phyloP scores from a whole-genome alignment of 139 green algal genomes.

The Chlorella sp. region DNA sequence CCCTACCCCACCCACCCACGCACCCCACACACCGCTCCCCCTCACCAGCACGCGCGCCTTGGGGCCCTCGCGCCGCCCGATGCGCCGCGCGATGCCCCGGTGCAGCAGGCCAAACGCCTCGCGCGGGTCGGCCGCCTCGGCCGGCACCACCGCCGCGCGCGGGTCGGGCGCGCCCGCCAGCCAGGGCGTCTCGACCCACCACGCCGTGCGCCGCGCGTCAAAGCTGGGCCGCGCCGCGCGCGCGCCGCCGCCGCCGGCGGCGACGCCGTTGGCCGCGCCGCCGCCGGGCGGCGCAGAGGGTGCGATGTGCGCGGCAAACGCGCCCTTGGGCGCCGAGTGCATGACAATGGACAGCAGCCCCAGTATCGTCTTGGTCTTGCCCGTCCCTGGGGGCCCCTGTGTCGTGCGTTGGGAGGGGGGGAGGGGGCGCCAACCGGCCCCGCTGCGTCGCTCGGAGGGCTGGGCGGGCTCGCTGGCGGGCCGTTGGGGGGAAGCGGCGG shows the following conservation, averaged over 20 bases:
- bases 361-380: constrained; percentile 92
- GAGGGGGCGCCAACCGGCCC: no score
- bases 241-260: neutral
- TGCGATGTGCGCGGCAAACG: no score
- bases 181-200: constrained; percentile 43
- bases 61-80: constrained; percentile 42
- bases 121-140: constrained; percentile 16
- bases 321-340: constrained; percentile 68
- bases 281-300: no score
- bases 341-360: constrained; percentile 88
- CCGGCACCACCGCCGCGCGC: constrained; percentile 29
- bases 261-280: neutral
- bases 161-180: constrained; percentile 42
- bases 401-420: no score
- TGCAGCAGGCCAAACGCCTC: constrained; percentile 46
- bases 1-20: no score
- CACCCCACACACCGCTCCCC: neutral
- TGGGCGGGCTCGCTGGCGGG: no score
- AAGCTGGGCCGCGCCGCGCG: neutral
- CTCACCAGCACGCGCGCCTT: constrained; percentile 71
- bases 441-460: no score
- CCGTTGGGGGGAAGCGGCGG: no score
- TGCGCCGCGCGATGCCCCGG: constrained; percentile 13
- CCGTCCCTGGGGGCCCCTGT: constrained; percentile 79
- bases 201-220: constrained; percentile 8